These are phyloP conservation scores for Sergeia podlipaevii DNA, from an alignment of 208 protist genomes.

Conservation along the genomic window DNA sequence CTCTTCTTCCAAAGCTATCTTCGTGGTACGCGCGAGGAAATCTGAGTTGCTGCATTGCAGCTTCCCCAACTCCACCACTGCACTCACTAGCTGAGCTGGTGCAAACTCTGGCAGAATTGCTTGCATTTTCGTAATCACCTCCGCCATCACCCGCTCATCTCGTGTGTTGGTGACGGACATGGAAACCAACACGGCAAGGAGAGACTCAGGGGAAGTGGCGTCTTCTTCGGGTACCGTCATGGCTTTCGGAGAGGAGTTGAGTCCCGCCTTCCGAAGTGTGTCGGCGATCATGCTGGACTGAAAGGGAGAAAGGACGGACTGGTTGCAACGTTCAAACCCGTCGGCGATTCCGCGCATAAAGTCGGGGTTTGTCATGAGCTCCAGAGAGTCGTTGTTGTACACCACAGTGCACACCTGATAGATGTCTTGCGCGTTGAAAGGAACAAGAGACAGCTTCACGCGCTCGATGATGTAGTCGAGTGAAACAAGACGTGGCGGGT, in stretches of 20 bases:
- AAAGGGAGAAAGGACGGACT: slow-evolving; percentile 80
- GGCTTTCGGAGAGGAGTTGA: slow-evolving; percentile 50
- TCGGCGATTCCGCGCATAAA: slow-evolving; percentile 83
- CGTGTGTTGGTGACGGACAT: slow-evolving; percentile 74
- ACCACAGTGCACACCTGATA: slow-evolving; percentile 73
- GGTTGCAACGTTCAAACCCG: slow-evolving; percentile 62
- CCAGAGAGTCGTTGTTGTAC: slow-evolving; percentile 63
- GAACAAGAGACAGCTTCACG: slow-evolving; percentile 56
- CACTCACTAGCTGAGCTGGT: slow-evolving; percentile 48
- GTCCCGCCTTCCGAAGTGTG: slow-evolving; percentile 66
- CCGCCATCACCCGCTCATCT: slow-evolving; percentile 65
- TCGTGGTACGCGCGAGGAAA: slow-evolving; percentile 51
- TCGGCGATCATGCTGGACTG: slow-evolving; percentile 71
- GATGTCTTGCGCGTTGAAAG: slow-evolving; percentile 80
- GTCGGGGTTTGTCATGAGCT: slow-evolving; percentile 64
- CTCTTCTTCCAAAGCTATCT: slow-evolving; percentile 35
- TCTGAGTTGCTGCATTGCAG: slow-evolving; percentile 59
- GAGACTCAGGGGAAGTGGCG: slow-evolving; percentile 66
- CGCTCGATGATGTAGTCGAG: slow-evolving; percentile 56
- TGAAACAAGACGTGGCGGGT: slow-evolving; percentile 5
- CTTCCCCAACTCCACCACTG: slow-evolving; percentile 58
- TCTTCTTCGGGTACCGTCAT: slow-evolving; percentile 68
- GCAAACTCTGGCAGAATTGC: slow-evolving; percentile 75
- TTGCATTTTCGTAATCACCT: slow-evolving; percentile 48
- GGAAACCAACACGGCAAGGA: slow-evolving; percentile 60